Percentiles rank a stretch among this genome's conserved stretches.
phyloP scores from a whole-genome alignment of 345 rosid species.

The Brassica rapa region DNA sequence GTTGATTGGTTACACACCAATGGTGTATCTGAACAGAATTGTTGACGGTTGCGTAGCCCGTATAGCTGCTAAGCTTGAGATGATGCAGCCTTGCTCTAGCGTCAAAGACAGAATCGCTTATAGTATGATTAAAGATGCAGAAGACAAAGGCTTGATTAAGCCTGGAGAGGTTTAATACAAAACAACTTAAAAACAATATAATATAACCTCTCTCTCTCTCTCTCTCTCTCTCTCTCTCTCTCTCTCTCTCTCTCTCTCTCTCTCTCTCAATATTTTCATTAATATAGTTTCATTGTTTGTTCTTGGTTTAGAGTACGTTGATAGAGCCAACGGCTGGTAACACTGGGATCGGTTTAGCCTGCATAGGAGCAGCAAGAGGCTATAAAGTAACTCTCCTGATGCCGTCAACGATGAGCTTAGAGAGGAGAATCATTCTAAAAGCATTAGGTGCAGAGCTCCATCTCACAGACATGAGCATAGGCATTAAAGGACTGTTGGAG shows the following conservation, averaged over 20 bases:
- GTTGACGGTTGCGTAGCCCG: conserved; percentile 65
- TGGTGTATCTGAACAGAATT: conserved; percentile 63
- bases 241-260: neutral
- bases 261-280: neutral
- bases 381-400: conserved; percentile 57
- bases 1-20: conserved; percentile 66
- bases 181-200: neutral
- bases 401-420: conserved; percentile 62
- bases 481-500: conserved; percentile 43
- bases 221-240: neutral
- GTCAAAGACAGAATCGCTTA: conserved; percentile 65
- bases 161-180: conserved; percentile 54
- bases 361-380: conserved; percentile 64
- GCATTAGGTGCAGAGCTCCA: conserved; percentile 76
- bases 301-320: conserved; percentile 45
- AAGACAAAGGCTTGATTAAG: conserved; percentile 62
- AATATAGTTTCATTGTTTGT: neutral
- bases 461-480: conserved; percentile 49
- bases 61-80: conserved; percentile 71
- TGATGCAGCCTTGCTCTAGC: conserved; percentile 54
- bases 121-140: conserved; percentile 74
- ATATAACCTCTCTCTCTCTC: neutral
- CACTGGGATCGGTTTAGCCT: conserved; percentile 74
- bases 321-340: conserved; percentile 72
- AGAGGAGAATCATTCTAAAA: conserved; percentile 62